Evolutionary conservation across 805 yeast genomes (phyloP).

Genomic region (Dipodascopsis uninucleata): DNA sequence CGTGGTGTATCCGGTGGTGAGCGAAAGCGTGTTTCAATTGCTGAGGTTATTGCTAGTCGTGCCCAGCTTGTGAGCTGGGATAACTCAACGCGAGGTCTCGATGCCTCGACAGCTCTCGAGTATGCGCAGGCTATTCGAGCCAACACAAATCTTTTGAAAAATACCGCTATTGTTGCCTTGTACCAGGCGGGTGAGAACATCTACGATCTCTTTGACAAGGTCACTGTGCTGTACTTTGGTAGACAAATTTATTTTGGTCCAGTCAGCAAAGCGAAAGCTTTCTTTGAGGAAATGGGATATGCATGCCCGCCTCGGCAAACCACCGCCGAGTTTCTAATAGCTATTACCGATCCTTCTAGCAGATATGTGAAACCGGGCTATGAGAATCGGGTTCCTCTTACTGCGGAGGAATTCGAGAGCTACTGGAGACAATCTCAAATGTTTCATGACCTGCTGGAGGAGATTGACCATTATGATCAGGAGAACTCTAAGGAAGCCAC

Average conservation of each 20-base stretch:
- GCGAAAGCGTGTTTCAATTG: slow-evolving; percentile 77
- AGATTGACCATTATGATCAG: slow-evolving; percentile 46
- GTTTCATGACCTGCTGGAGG: slow-evolving; percentile 41
- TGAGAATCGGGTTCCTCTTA: slow-evolving; percentile 53
- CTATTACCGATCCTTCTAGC: slow-evolving; percentile 65
- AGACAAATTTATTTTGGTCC: slow-evolving; percentile 66
- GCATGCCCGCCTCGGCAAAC: slow-evolving; percentile 61
- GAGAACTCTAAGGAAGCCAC: slow-evolving; percentile 37
- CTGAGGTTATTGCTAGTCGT: slow-evolving; percentile 66
- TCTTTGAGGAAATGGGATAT: slow-evolving; percentile 63
- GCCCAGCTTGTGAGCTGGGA: slow-evolving; percentile 70
- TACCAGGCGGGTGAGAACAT: slow-evolving; percentile 68
- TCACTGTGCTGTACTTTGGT: slow-evolving; percentile 56
- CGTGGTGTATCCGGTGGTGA: slow-evolving; percentile 66
- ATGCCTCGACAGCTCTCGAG: slow-evolving; percentile 78
- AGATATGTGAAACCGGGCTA: slow-evolving; percentile 48
- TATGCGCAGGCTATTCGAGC: slow-evolving; percentile 64
- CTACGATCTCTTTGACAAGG: slow-evolving; percentile 61
- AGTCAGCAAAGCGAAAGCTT: slow-evolving; percentile 49
- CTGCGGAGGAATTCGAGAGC: slow-evolving; percentile 58
- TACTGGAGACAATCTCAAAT: slow-evolving; percentile 54
- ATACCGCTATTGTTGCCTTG: slow-evolving; percentile 63
- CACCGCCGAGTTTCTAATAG: slow-evolving; percentile 67
- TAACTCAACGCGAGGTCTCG: slow-evolving; percentile 82
- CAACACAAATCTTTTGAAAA: slow-evolving; percentile 50